A percentile compares a stretch with the other conserved stretches of the same genome.
Evolutionary conservation across 1,139 yeast species (phyloP).

Genomic region (Suhomyces coccinellae): DNA sequence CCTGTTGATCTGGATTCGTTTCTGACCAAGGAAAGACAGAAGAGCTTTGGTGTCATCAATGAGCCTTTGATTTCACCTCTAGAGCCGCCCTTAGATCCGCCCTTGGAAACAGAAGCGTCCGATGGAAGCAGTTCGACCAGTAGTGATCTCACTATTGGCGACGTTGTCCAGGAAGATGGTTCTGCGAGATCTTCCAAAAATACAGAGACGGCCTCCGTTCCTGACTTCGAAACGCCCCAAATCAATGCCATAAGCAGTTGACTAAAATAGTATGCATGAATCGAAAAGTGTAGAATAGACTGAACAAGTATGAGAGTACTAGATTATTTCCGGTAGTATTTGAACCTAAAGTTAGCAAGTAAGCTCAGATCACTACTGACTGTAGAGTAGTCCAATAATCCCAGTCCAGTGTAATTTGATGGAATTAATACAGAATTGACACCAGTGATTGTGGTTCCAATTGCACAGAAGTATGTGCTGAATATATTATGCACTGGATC

Average conservation of each 20-base stretch:
- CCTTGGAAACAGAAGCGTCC: slow-evolving; percentile 5
- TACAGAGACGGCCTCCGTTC: neutral
- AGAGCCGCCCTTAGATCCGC: slow-evolving; percentile 1
- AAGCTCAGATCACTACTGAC: too few relatives aligned
- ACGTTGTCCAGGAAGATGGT: slow-evolving; percentile 5
- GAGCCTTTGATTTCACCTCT: neutral
- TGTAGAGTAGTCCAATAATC: too few relatives aligned
- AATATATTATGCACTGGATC: too few relatives aligned
- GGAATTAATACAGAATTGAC: too few relatives aligned
- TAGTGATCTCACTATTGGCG: slow-evolving; percentile 11
- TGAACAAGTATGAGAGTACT: too few relatives aligned
- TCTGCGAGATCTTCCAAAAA: neutral
- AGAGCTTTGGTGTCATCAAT: slow-evolving; percentile 29
- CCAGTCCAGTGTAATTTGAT: too few relatives aligned
- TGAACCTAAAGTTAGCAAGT: too few relatives aligned
- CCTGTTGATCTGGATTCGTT: neutral
- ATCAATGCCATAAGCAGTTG: slow-evolving; percentile 1
- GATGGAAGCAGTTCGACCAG: slow-evolving; percentile 10
- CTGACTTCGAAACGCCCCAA: neutral
- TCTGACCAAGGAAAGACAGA: slow-evolving; percentile 20
- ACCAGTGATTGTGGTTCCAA: too few relatives aligned
- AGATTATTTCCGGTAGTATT: too few relatives aligned
- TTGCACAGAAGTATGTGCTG: too few relatives aligned
- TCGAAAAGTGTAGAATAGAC: too few relatives aligned
- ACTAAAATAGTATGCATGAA: neutral